Evolutionary conservation across 1,284 basidiomycete species (phyloP), one percentile per base, ranked within the genome.

Genomic region (Irpex lacteus): DNA sequence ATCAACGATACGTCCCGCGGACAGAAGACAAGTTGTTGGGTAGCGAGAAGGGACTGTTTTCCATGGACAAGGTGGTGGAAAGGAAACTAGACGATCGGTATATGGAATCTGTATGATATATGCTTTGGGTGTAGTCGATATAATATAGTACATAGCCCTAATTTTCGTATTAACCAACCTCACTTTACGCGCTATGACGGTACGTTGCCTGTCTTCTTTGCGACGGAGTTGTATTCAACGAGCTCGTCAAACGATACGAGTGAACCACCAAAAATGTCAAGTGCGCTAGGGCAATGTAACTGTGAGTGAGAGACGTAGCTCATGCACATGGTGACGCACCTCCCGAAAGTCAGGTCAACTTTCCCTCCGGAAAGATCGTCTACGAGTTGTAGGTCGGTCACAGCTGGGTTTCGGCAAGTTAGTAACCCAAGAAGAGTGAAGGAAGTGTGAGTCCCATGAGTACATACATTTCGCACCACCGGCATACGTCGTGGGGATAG

Each of bases 301-400:
- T 38, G 63, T 60, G 44, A 62, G 50, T 34, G 21, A 13, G 19
- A 50, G 18, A 50, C 11, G 54, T 11, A 26, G 52, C 47, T 32
- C 4, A 37, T 5, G n/a, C 32, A 4, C 9, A 32, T 56, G 26
- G 49, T 47, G 36, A 38, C 82, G 69, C 70, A 94, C 93, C 95
- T 96, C 66, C 98, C 98, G 74, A 91, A 99, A 0, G 98, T 99
- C 67, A 99, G 79, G 75, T 99, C 97, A 5, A 99, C 95, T 61
- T 86, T 90, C 15, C 98, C 98, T 15, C 77, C 73, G 0, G 95
- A 97, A 5, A 98, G 82, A 7, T 76, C 75, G 70, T 98, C 83
- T 2, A 99, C 96, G 2, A 96, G 83, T 54, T 86, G 85, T 8
- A 99, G 82, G 75, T 99, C 98, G 5, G 84, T 82, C 54, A 98